Evolutionary conservation across 768 basidiomycete genomes (phyloP).

Genomic region (Tulasnella sp.): DNA sequence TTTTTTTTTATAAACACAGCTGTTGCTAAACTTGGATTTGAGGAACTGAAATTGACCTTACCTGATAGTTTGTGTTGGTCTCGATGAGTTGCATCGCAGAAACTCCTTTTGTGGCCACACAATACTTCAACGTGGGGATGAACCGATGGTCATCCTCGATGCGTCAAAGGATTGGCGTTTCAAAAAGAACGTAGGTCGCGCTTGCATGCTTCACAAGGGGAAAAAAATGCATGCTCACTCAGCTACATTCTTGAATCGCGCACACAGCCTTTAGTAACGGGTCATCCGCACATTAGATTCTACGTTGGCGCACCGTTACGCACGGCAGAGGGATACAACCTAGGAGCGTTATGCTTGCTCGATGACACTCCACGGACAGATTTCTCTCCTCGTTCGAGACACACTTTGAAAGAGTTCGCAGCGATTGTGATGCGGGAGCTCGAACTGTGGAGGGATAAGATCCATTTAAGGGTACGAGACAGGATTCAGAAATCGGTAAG

Average conservation of each 20-base stretch:
- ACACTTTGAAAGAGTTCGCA: slow-evolving; percentile 92
- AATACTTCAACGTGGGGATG: slow-evolving; percentile 70
- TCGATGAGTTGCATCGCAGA: slow-evolving; percentile 39
- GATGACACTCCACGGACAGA: slow-evolving; percentile 75
- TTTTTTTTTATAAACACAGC: not conserved
- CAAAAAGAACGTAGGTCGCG: slow-evolving; percentile 53
- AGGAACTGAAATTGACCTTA: slow-evolving; percentile 13
- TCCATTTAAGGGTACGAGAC: slow-evolving; percentile 82
- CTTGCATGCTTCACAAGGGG: no score
- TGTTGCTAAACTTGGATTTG: not conserved
- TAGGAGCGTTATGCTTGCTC: slow-evolving; percentile 79
- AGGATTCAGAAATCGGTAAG: slow-evolving; percentile 81
- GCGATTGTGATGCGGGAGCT: slow-evolving; percentile 90
- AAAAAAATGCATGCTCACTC: not conserved
- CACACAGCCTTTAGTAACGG: slow-evolving; percentile 59
- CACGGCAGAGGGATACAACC: slow-evolving; percentile 77
- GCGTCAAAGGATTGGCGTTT: slow-evolving; percentile 81
- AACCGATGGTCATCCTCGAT: slow-evolving; percentile 80
- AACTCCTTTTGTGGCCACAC: slow-evolving; percentile 76
- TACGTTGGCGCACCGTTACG: slow-evolving; percentile 87
- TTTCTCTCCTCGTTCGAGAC: slow-evolving; percentile 78
- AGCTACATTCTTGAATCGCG: not conserved
- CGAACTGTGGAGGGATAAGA: slow-evolving; percentile 95
- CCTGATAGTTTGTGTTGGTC: slow-evolving; percentile 37
- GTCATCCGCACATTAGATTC: slow-evolving; percentile 63